Conservation (phyloP, 2,329 filamentous ascomycete genomes). For the Phoma sp. region DNA sequence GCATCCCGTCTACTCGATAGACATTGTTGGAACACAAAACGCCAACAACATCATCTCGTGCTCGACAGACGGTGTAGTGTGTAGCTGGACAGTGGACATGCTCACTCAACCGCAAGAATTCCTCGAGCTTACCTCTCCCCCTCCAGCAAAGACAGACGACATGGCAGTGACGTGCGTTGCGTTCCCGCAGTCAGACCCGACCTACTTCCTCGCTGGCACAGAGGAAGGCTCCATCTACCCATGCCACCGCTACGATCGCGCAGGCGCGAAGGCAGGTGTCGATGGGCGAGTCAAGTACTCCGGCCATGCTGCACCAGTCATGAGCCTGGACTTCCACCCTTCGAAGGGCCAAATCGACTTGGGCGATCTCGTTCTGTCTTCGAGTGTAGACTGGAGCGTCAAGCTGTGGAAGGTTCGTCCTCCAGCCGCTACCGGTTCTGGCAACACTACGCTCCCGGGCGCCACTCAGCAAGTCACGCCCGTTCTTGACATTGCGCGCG, state of each 20-base stretch:
- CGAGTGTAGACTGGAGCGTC: constrained; percentile 94
- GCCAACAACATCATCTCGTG: constrained; percentile 98
- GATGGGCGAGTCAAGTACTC: constrained; percentile 87
- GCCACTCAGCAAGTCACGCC: constrained; percentile 66
- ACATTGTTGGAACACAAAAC: constrained; percentile 97
- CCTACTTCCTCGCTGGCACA: constrained; percentile 95
- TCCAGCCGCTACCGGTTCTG: constrained; percentile 68
- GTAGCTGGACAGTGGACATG: constrained; percentile 98
- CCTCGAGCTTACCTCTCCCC: constrained; percentile 83
- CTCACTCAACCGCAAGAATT: constrained; percentile 95
- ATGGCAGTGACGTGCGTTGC: constrained; percentile 93
- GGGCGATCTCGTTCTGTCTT: constrained; percentile 90
- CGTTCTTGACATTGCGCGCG: constrained; percentile 86
- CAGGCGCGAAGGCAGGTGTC: constrained; percentile 94
- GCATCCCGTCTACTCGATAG: constrained; percentile 93
- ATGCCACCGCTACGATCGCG: constrained; percentile 95
- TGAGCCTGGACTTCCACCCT: constrained; percentile 95
- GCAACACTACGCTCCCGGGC: constrained; percentile 49
- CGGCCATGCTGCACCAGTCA: constrained; percentile 91
- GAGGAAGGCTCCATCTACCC: constrained; percentile 97
- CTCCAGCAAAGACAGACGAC: constrained; percentile 83
- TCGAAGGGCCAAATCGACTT: constrained; percentile 91
- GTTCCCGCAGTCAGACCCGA: constrained; percentile 93
- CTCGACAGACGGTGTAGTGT: constrained; percentile 95
- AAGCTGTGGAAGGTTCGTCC: constrained; percentile 95